Percentiles rank a stretch among this genome's conserved stretches.
Conservation (phyloP, 73 alveolate genomes). For the Paramecium caudatum region DNA sequence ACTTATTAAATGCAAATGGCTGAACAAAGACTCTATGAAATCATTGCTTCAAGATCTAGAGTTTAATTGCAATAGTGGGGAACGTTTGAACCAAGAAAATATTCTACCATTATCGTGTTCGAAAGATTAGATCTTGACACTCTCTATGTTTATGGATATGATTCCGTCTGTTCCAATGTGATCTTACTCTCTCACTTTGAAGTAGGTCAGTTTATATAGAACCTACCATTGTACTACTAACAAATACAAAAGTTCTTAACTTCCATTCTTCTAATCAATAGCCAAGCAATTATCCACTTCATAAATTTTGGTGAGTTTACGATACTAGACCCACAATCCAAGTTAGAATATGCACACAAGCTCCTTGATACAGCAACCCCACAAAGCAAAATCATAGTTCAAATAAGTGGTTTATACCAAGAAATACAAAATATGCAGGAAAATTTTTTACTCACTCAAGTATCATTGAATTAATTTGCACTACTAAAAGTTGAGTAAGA, state of each 20-base stretch:
- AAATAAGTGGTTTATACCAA: not conserved
- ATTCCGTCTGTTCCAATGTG: not conserved
- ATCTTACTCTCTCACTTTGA: not conserved
- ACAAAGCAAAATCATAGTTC: not conserved
- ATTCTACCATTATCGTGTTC: conserved; percentile 12
- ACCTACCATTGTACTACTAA: not conserved
- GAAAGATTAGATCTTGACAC: not conserved
- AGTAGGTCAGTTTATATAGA: not conserved
- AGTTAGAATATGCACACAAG: not conserved
- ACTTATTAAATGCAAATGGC: too few relatives aligned
- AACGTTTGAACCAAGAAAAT: too few relatives aligned
- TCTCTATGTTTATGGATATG: not conserved
- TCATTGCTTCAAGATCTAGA: too few relatives aligned
- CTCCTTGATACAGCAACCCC: not conserved
- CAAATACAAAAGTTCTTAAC: not conserved
- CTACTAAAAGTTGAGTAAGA: not conserved
- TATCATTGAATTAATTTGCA: not conserved
- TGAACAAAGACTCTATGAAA: too few relatives aligned
- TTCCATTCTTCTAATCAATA: not conserved
- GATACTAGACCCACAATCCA: not conserved
- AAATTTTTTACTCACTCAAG: not conserved
- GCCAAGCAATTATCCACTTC: not conserved
- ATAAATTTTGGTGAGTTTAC: not conserved
- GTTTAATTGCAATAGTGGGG: too few relatives aligned
- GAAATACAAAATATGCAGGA: not conserved